Percentiles rank a stretch among this genome's conserved stretches.
phyloP scores from a whole-genome alignment of 176 grass and related monocot species.

The Zea mays region Zm-B73-REFERENCE-NAM-5.0 NC_050098.1:199105501-199106000 shows the following conservation, averaged over 20 bases:
- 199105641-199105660: constrained; percentile 38
- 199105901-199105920: background rate
- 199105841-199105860: constrained; percentile 76
- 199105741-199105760: constrained; percentile 50
- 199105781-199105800: constrained; percentile 53
- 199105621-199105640: background rate
- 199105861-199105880: constrained; percentile 67
- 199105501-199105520: constrained; percentile 4
- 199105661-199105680: constrained; percentile 83
- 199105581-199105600: background rate
- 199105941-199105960: background rate
- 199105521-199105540: background rate
- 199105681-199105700: constrained; percentile 80
- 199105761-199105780: constrained; percentile 66
- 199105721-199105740: constrained; percentile 76
- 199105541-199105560: background rate
- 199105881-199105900: constrained; percentile 4
- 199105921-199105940: background rate
- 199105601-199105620: background rate
- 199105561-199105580: background rate
- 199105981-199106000: background rate
- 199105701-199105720: constrained; percentile 69
- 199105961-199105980: background rate
- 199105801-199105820: constrained; percentile 67
- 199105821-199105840: constrained; percentile 76